Base-by-base conservation (phyloP, 176 grass and related monocot species). In the Elymus sibiricus region DNA sequence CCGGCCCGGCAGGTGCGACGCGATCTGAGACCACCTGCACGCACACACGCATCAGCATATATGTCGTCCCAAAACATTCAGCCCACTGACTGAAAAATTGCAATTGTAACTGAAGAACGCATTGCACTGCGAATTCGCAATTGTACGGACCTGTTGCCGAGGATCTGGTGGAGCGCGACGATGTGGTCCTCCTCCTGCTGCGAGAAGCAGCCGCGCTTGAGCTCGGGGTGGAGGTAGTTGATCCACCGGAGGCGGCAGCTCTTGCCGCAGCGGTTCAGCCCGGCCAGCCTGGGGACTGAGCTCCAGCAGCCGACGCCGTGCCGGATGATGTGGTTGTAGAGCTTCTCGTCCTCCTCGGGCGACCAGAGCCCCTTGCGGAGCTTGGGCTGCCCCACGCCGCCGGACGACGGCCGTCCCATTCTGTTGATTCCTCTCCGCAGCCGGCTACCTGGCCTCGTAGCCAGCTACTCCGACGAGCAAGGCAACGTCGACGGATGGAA, bases 321-420 rank as follows among this genome's bases (percentile, higher is more conserved):
- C 43, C 89, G 90, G 81, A 96, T 93, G 94, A 96, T 90, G 89
- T 96, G 94, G 77, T 93, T 96, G 91, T 93, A 96, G 44, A 96
- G 88, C 89, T 96, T 96, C 79, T 96, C 91, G 86, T 96, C 94
- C 25, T 96, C 94, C 86, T 96, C 94, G 13, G 94, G 94, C 12
- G 94, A 96, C 94, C 94, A 96, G 8, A 96, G 83, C 17, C 94
- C 94, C 86, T 96, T 96, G 72, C 94, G 88, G 40, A 96, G 87
- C 91, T 96, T 96, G 44, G 92, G 70, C 89, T 93, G 89, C 82
- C 24, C 3, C n/a, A 22, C 80, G 80, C 86, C 70, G n/a, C 42
- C 26, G 44, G 15, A 79, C 35, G 87, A 89, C 60, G 88, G 91
- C 56, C 94, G 87, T 39, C 94, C 94, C 94, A 96, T 96, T 34